Evolutionary conservation across 306 rosid genomes (phyloP).

Genomic region (Malus domestica): DNA sequence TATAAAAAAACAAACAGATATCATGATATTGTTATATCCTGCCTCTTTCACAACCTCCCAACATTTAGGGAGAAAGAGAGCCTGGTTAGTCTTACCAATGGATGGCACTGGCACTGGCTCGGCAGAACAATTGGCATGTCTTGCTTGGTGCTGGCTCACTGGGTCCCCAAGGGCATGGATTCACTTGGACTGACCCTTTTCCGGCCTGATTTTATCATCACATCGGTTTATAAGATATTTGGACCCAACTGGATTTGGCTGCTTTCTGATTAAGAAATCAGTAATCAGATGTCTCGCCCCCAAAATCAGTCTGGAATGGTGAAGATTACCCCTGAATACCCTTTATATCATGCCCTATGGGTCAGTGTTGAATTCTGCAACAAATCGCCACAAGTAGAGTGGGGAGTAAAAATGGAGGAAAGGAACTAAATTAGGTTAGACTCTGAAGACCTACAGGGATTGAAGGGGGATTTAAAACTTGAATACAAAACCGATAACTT

Average conservation of each 20-base stretch:
- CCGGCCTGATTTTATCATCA: constrained; percentile 87
- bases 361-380: constrained; percentile 15
- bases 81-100: constrained; percentile 55
- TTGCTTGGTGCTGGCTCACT: constrained; percentile 97
- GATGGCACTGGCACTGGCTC: constrained; percentile 71
- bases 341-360: constrained; percentile 39
- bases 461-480: background rate
- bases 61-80: too few species aligned
- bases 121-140: constrained; percentile 94
- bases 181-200: constrained; percentile 87
- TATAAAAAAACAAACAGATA: too few species aligned
- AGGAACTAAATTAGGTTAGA: too few species aligned
- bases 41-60: too few species aligned
- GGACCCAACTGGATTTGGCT: constrained; percentile 99
- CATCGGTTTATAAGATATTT: constrained; percentile 85
- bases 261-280: constrained; percentile 84
- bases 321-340: constrained; percentile 77
- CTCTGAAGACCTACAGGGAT: background rate
- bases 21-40: too few species aligned
- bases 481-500: background rate
- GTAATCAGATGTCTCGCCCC: constrained; percentile 45
- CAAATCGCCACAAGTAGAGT: constrained; percentile 61
- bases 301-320: constrained; percentile 58
- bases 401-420: constrained; percentile 30
- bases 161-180: constrained; percentile 97